phyloP scores from a whole-genome alignment of 2,329 filamentous ascomycete species.

The Calycina marina region DNA sequence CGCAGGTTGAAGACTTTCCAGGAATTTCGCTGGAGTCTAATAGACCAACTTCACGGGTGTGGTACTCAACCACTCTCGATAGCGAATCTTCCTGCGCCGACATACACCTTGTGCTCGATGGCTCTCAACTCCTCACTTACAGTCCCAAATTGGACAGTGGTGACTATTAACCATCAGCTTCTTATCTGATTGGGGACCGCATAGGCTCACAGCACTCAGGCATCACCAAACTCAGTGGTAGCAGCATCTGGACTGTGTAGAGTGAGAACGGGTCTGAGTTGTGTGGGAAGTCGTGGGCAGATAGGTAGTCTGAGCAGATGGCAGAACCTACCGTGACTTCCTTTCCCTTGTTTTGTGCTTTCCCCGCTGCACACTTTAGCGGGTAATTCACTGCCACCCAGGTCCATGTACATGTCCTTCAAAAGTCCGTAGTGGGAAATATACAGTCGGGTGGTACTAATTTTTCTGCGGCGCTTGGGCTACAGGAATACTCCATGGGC shows the following conservation, averaged over 20 bases:
- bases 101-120: slow-evolving; percentile 27
- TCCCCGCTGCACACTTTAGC: too few species aligned
- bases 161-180: slow-evolving; percentile 15
- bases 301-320: slow-evolving; percentile 26
- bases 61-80: slow-evolving; percentile 26
- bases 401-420: too few species aligned
- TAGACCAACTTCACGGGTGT: slow-evolving; percentile 1
- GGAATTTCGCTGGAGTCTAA: too few species aligned
- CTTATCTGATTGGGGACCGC: slow-evolving; percentile 1
- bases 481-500: too few species aligned
- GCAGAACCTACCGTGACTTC: slow-evolving; percentile 25
- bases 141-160: slow-evolving; percentile 27
- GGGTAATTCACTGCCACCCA: too few species aligned
- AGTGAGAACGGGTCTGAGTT: slow-evolving; percentile 24
- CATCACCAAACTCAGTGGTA: slow-evolving; percentile 27
- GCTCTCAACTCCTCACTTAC: slow-evolving; percentile 23
- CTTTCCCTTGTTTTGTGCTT: neutral
- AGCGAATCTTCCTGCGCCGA: slow-evolving; percentile 28
- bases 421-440: too few species aligned
- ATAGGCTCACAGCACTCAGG: slow-evolving; percentile 20
- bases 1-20: too few species aligned
- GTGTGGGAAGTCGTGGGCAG: slow-evolving; percentile 25
- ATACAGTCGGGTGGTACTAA: too few species aligned
- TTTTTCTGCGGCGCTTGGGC: too few species aligned
- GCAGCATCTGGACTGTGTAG: slow-evolving; percentile 24